A percentile compares a stretch with the other conserved stretches of the same genome.
Evolutionary conservation across 345 rosid genomes (phyloP).

Genomic region (Limnanthes douglasii): DNA sequence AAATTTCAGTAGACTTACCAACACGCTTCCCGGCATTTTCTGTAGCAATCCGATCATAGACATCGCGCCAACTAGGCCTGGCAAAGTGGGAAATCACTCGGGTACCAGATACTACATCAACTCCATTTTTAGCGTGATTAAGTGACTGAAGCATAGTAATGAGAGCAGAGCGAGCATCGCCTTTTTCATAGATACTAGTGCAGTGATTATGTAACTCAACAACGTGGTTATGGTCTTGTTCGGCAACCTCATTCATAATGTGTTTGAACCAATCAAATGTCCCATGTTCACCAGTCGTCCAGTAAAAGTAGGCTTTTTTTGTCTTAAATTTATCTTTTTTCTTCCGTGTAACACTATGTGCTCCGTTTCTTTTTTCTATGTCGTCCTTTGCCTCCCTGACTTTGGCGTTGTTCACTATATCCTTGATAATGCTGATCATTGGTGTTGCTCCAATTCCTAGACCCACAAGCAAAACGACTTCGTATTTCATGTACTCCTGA

Average conservation of each 20-base stretch:
- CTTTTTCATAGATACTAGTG: slow-evolving; percentile 79
- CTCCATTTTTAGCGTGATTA: slow-evolving; percentile 58
- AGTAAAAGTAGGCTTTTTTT: slow-evolving; percentile 63
- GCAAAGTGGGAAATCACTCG: slow-evolving; percentile 73
- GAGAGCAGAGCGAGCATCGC: slow-evolving; percentile 69
- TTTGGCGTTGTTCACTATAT: slow-evolving; percentile 41
- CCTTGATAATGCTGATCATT: slow-evolving; percentile 76
- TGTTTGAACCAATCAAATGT: slow-evolving; percentile 83
- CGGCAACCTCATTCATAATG: slow-evolving; percentile 69
- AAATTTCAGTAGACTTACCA: slow-evolving; percentile 41
- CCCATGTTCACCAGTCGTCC: slow-evolving; percentile 80
- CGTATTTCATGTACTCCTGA: slow-evolving; percentile 57
- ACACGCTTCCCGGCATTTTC: slow-evolving; percentile 43
- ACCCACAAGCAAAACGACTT: slow-evolving; percentile 51
- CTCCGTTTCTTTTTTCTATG: slow-evolving; percentile 11
- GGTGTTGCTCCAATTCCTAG: slow-evolving; percentile 77
- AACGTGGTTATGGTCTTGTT: slow-evolving; percentile 39
- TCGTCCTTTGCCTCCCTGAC: slow-evolving; percentile 30
- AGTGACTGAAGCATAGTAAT: slow-evolving; percentile 72
- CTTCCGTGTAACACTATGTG: no score
- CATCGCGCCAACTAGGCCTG: slow-evolving; percentile 61
- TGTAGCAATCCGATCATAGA: slow-evolving; percentile 48
- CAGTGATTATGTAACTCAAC: slow-evolving; percentile 70
- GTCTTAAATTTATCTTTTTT: slow-evolving; percentile 42
- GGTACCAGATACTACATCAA: slow-evolving; percentile 69